These are phyloP conservation scores for Pyrrhoderma lamaoense DNA, from an alignment of 1,284 basidiomycete genomes.

Conservation along the genomic window DNA sequence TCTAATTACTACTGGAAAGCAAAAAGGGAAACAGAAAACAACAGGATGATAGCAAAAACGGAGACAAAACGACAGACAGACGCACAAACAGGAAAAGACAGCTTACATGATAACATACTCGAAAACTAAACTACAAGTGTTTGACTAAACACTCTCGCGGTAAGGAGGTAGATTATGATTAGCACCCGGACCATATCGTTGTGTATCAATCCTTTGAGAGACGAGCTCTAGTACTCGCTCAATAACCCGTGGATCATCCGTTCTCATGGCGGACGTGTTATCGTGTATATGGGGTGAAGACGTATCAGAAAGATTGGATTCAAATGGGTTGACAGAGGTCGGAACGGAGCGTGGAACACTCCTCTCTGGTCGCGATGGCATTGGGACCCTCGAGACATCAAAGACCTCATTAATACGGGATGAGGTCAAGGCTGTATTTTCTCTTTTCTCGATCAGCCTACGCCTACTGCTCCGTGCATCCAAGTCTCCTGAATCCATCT, in stretches of 20 bases:
- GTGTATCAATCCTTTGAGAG: too few species aligned
- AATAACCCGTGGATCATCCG: slow-evolving; percentile 4
- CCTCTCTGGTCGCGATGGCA: not conserved
- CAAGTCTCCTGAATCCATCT: not conserved
- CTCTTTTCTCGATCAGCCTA: not conserved
- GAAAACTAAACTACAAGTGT: too few species aligned
- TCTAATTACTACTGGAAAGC: too few species aligned
- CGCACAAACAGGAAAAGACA: too few species aligned
- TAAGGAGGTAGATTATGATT: too few species aligned
- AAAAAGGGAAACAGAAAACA: too few species aligned
- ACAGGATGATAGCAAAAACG: too few species aligned
- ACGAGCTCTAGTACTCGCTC: slow-evolving; percentile 24
- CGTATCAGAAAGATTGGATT: not conserved
- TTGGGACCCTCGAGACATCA: not conserved
- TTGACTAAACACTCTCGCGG: too few species aligned
- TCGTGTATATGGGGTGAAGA: not conserved
- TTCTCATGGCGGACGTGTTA: not conserved
- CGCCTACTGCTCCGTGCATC: not conserved
- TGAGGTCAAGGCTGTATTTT: slow-evolving; percentile 1
- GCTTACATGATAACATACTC: too few species aligned
- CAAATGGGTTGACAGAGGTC: not conserved
- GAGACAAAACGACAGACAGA: too few species aligned
- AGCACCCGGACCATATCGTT: too few species aligned
- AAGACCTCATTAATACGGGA: too few species aligned
- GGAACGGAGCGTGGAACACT: not conserved